Base-by-base conservation (phyloP, 805 yeast genomes). In the Candida morakotiae region DNA sequence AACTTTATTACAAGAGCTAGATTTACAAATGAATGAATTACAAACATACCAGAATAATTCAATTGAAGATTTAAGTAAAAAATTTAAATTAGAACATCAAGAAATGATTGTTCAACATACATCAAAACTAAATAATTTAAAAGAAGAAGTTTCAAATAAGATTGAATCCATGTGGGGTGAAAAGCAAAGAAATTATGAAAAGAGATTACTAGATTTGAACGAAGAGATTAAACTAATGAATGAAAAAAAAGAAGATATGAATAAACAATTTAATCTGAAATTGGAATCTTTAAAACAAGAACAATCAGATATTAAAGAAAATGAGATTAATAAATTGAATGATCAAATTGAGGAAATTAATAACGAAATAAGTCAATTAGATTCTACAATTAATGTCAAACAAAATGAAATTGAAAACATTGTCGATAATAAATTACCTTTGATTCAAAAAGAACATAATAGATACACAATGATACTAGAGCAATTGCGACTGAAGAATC, bases 151-250 rank as follows among this genome's bases (percentile, higher is more conserved):
- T 9, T 44, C 54, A 1, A 40, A 32, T 0, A 58, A 69, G 46
- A 61, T 76, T 1, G 74, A 73, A 28, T 38, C 48, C 1, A 42
- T 70, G 5, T 59, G 71, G 23, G 26, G 27, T 5, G 29, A 35
- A 9, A 35, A 35, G 16, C 38, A 35, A 9, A 19, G 11, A 4
- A 25, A 6, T 5, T 35, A 28, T 13, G 27, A 27, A 14, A 13
- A 22, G 11, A 17, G 27, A 20, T 13, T 28, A 3, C 14, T 18
- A 4, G 10, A 5, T 9, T 29, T 20, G n/a, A 36, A 16, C 10
- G 11, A 21, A 5, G 18, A 19, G 49, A 51, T 24, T 54, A 50
- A 10, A 42, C 38, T 8, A 31, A 52, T 16, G 38, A 33, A 11
- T 31, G 32, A 2, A 39, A 49, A 13, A 40, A 44, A 13, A 26